Evolutionary conservation across 208 protist species (phyloP).

Genomic region (Crithidia acanthocephali): DNA sequence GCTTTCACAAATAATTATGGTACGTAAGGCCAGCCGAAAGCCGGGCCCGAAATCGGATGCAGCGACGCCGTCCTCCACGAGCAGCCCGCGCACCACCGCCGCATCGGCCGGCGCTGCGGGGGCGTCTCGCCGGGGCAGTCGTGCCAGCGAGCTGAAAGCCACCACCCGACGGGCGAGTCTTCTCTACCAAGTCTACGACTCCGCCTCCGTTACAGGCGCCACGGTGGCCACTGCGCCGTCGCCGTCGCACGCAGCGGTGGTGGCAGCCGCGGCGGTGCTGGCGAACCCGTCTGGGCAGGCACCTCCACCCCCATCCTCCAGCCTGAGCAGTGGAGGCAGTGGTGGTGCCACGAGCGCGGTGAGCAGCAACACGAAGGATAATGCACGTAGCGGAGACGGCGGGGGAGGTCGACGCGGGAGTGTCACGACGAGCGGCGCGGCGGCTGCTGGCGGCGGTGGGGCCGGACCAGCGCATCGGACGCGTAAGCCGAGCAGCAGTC

Average conservation of each 20-base stretch:
- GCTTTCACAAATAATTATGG: slow-evolving; percentile 1
- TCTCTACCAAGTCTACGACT: slow-evolving; percentile 22
- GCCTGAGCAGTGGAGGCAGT: not conserved
- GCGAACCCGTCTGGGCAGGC: slow-evolving; percentile 6
- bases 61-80: not conserved
- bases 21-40: slow-evolving; percentile 13
- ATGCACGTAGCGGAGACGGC: too few relatives aligned
- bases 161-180: slow-evolving; percentile 1
- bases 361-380: too few relatives aligned
- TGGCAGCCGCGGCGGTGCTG: slow-evolving; percentile 14
- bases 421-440: not conserved
- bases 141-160: slow-evolving; percentile 6
- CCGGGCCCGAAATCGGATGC: not conserved
- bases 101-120: not conserved
- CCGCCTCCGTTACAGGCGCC: not conserved
- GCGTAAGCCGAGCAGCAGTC: not conserved
- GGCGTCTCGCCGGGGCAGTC: not conserved
- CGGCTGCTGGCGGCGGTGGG: not conserved
- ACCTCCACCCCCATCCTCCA: not conserved
- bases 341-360: too few relatives aligned
- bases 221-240: not conserved
- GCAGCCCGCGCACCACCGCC: not conserved
- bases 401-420: not conserved
- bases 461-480: too few relatives aligned
- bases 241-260: slow-evolving; percentile 13